Conservation (phyloP, 2,329 filamentous ascomycete genomes). For the Coleophoma eucalyptorum region DNA sequence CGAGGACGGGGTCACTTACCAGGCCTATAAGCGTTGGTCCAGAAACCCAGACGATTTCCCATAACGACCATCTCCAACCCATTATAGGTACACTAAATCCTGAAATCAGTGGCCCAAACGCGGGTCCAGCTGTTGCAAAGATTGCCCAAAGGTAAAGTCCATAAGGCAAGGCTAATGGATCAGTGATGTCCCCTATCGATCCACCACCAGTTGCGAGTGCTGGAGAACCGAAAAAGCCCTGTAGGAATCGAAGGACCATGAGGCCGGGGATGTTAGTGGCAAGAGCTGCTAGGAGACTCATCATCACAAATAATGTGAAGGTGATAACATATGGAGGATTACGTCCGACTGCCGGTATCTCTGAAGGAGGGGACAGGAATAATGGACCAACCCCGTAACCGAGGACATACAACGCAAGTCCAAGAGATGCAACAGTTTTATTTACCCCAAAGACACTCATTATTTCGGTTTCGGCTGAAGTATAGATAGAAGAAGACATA, state of each 20-base stretch:
- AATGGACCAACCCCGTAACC: conserved; percentile 61
- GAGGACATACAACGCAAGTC: conserved; percentile 57
- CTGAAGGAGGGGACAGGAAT: conserved; percentile 61
- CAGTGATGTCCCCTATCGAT: conserved; percentile 35
- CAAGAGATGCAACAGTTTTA: conserved; percentile 47
- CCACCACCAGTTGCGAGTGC: conserved; percentile 56
- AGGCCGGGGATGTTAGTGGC: conserved; percentile 57
- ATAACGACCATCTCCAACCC: conserved; percentile 58
- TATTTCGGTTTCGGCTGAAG: conserved; percentile 41
- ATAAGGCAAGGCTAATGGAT: conserved; percentile 1
- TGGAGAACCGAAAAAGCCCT: conserved; percentile 60
- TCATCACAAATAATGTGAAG: conserved; percentile 63
- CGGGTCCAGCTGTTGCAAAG: conserved; percentile 33
- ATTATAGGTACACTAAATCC: conserved; percentile 52
- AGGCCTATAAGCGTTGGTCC: conserved; percentile 45
- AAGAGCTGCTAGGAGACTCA: conserved; percentile 59
- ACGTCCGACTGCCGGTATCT: conserved; percentile 62
- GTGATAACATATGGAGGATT: conserved; percentile 64
- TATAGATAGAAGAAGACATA: conserved; percentile 44
- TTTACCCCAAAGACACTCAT: conserved; percentile 49
- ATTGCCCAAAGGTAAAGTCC: background rate
- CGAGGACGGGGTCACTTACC: conserved; percentile 12
- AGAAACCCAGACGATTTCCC: conserved; percentile 58
- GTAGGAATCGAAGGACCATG: conserved; percentile 58
- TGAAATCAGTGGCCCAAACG: conserved; percentile 54